These are phyloP conservation scores for Pichia sp. DNA, from an alignment of 1,139 yeast species.

Conservation along the genomic window DNA sequence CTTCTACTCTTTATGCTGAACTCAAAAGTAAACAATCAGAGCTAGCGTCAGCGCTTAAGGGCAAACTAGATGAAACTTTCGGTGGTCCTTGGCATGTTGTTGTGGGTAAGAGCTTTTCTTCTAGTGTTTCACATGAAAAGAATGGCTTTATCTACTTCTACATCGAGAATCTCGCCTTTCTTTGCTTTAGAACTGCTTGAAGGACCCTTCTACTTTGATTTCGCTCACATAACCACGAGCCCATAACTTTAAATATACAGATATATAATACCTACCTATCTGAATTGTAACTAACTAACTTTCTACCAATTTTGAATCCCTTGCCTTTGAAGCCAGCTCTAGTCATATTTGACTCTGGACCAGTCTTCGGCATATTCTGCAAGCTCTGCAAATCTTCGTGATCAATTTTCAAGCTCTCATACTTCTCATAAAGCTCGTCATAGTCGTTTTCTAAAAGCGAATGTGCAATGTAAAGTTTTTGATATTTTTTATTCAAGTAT, in stretches of 20 bases:
- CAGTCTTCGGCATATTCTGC: neutral
- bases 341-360: neutral
- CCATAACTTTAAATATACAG: too few species aligned
- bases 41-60: constrained; percentile 76
- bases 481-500: constrained; percentile 9
- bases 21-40: constrained; percentile 56
- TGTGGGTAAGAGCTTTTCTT: constrained; percentile 90
- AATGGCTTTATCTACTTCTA: constrained; percentile 84
- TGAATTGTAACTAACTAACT: neutral
- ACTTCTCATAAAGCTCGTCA: neutral
- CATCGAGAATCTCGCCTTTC: constrained; percentile 73
- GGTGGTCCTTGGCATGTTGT: constrained; percentile 95
- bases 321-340: neutral
- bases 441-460: constrained; percentile 6
- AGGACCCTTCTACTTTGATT: neutral
- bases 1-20: constrained; percentile 48
- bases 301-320: constrained; percentile 2
- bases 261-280: neutral
- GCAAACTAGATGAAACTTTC: constrained; percentile 59
- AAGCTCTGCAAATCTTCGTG: neutral
- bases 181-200: constrained; percentile 72
- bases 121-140: constrained; percentile 82
- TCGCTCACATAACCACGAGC: too few species aligned
- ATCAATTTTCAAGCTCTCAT: neutral
- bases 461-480: constrained; percentile 5